Percentiles rank a stretch among this genome's conserved stretches.
Conservation (phyloP, 768 basidiomycete genomes). For the Rhodotorula graminis region DNA sequence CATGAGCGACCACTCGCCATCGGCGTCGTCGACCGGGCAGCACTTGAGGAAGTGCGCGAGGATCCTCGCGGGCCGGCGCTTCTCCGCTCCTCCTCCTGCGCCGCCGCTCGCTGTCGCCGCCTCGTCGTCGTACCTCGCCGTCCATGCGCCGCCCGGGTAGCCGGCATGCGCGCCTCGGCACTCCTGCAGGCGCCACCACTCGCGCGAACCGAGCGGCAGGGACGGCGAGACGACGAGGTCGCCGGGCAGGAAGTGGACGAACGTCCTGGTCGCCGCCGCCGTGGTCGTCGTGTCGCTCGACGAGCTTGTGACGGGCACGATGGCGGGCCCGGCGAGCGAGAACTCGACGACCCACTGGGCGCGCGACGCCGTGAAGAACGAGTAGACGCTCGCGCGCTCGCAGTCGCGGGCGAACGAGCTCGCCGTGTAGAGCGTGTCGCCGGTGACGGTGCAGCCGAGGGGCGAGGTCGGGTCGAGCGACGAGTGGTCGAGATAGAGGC, state of each 20-base stretch:
- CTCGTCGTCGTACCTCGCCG: conserved; percentile 1
- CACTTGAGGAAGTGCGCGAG: conserved; percentile 8
- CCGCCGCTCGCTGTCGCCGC: not conserved
- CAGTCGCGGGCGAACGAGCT: conserved; percentile 5
- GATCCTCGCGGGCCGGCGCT: not conserved
- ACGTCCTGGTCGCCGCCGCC: not conserved
- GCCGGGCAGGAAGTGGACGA: conserved; percentile 18
- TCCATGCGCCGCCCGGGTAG: conserved; percentile 5
- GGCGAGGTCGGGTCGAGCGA: not conserved
- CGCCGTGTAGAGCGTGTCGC: not conserved
- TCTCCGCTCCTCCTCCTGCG: not conserved
- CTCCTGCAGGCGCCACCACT: conserved; percentile 18
- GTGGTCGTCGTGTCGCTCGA: too few relatives aligned
- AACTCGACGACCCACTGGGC: not conserved
- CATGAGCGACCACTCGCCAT: conserved; percentile 5
- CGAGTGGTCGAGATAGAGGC: not conserved
- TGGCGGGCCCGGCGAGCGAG: not conserved
- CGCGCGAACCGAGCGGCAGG: not conserved
- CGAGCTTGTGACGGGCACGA: not conserved
- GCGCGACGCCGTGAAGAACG: conserved; percentile 3
- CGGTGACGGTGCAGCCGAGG: not conserved
- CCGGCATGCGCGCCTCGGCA: not conserved
- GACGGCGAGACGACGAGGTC: conserved; percentile 13
- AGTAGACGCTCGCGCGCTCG: not conserved
- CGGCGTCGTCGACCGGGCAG: not conserved